Conservation (phyloP, 805 yeast species). For the Candida hispaniensis region DNA sequence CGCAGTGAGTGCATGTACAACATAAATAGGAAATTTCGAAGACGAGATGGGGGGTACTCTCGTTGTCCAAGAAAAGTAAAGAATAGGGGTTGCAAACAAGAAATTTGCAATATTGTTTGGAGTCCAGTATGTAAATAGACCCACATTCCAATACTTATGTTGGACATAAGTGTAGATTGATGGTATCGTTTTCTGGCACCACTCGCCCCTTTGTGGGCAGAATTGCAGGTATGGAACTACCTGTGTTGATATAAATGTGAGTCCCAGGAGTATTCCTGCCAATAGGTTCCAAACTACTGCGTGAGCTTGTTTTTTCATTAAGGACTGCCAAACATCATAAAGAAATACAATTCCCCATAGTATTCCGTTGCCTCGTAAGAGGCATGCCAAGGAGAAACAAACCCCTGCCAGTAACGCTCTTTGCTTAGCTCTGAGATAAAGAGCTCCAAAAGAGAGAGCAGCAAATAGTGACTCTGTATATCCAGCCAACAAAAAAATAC, state of each 20-base stretch:
- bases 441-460: conserved; percentile 45
- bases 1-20: conserved; percentile 30
- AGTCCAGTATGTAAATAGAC: conserved; percentile 78
- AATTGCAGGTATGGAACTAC: conserved; percentile 43
- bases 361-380: conserved; percentile 66
- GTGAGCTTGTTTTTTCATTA: background rate
- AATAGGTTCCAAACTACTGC: conserved; percentile 25
- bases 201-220: conserved; percentile 65
- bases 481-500: conserved; percentile 60
- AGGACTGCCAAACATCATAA: conserved; percentile 38
- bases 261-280: conserved; percentile 48
- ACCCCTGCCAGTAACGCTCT: conserved; percentile 41
- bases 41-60: conserved; percentile 20
- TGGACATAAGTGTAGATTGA: conserved; percentile 66
- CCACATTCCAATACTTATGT: conserved; percentile 70
- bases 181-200: conserved; percentile 58
- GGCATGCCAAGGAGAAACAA: conserved; percentile 44
- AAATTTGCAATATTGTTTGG: conserved; percentile 74
- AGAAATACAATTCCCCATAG: conserved; percentile 59
- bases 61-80: conserved; percentile 29
- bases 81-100: conserved; percentile 55
- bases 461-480: conserved; percentile 72
- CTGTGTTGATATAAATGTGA: conserved; percentile 38
- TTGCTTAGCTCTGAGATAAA: conserved; percentile 39
- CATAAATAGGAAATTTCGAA: conserved; percentile 30